phyloP scores from a whole-genome alignment of 1,284 basidiomycete species.

The Papiliotrema flavescens region DNA sequence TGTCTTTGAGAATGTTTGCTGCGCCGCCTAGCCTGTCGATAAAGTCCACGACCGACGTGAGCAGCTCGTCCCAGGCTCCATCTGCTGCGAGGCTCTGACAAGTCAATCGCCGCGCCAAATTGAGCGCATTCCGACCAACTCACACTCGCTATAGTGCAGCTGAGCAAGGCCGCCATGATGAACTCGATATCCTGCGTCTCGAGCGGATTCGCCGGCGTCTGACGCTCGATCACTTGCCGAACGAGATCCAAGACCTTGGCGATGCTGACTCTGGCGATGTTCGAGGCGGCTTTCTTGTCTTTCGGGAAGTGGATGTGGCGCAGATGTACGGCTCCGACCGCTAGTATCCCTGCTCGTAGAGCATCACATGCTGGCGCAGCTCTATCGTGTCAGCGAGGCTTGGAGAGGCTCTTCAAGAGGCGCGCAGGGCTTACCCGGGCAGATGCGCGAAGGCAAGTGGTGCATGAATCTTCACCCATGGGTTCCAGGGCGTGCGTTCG shows the following conservation, averaged over 20 bases:
- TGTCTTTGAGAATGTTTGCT: conserved; percentile 32
- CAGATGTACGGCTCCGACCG: conserved; percentile 41
- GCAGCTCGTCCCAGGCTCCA: conserved; percentile 43
- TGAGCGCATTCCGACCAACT: conserved; percentile 8
- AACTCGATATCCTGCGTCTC: conserved; percentile 37
- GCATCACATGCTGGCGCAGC: conserved; percentile 37
- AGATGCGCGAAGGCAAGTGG: conserved; percentile 39
- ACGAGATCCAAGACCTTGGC: conserved; percentile 30
- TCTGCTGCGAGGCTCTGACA: conserved; percentile 40
- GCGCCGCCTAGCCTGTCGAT: conserved; percentile 43
- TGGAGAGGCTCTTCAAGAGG: not conserved
- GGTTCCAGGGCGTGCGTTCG: conserved; percentile 36
- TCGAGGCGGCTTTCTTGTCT: conserved; percentile 33
- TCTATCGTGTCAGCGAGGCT: conserved; percentile 2
- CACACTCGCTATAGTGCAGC: conserved; percentile 43
- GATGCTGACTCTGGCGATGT: conserved; percentile 28
- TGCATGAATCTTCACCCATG: conserved; percentile 41
- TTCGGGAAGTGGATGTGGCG: conserved; percentile 31
- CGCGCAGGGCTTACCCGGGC: conserved; percentile 27
- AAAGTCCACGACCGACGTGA: conserved; percentile 35
- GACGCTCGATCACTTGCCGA: conserved; percentile 21
- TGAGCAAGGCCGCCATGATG: conserved; percentile 39
- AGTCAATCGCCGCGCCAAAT: not conserved
- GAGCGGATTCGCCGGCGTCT: conserved; percentile 5
- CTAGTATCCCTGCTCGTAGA: conserved; percentile 36